phyloP scores from a whole-genome alignment of 2,329 filamentous ascomycete species.

The Claviceps paspali region DNA sequence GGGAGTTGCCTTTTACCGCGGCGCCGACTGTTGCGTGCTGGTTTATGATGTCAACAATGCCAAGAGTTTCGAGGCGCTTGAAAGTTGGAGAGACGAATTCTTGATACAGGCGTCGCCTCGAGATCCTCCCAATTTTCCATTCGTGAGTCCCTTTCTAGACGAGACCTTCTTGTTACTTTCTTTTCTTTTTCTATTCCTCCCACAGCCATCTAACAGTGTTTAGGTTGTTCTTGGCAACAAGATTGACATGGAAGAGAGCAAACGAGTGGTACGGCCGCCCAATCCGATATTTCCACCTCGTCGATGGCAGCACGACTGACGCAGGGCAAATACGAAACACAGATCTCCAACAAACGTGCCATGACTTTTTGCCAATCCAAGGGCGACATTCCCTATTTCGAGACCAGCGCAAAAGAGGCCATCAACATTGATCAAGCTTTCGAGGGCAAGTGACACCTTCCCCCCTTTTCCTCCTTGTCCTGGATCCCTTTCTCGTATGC shows the following conservation, averaged over 20 bases:
- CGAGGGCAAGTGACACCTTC: slow-evolving; percentile 35
- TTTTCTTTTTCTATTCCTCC: background rate
- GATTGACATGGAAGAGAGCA: slow-evolving; percentile 96
- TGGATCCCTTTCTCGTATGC: background rate
- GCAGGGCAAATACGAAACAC: too few species aligned
- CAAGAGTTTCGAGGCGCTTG: slow-evolving; percentile 96
- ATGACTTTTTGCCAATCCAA: slow-evolving; percentile 97
- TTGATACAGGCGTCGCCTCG: slow-evolving; percentile 92
- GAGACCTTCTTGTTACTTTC: background rate
- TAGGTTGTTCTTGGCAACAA: slow-evolving; percentile 96
- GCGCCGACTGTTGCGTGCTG: slow-evolving; percentile 92
- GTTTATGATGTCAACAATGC: slow-evolving; percentile 99
- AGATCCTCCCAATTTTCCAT: slow-evolving; percentile 94
- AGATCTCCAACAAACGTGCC: slow-evolving; percentile 90
- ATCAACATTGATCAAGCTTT: slow-evolving; percentile 85
- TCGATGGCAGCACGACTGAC: background rate
- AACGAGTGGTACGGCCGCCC: slow-evolving; percentile 55
- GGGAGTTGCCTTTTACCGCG: slow-evolving; percentile 92
- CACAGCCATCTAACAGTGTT: slow-evolving; percentile 9
- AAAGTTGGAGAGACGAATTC: slow-evolving; percentile 98
- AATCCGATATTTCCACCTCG: background rate
- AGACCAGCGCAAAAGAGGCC: slow-evolving; percentile 97
- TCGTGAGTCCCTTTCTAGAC: slow-evolving; percentile 44
- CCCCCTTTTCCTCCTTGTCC: background rate
- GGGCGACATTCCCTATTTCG: slow-evolving; percentile 94